Evolutionary conservation across 257 asterid genomes (phyloP).

Genomic region (Anisodus acutangulus): DNA sequence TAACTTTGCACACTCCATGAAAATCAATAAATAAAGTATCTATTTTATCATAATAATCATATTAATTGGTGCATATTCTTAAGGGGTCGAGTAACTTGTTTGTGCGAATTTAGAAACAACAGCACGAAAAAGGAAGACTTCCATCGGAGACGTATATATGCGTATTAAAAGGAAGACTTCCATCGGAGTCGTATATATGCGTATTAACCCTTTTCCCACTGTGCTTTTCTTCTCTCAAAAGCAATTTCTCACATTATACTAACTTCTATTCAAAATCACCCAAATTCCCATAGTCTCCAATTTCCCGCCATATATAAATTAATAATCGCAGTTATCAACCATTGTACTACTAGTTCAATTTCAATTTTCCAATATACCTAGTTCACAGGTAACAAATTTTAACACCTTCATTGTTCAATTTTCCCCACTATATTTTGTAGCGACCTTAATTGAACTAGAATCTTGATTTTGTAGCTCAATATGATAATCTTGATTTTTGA

Average conservation of each 20-base stretch:
- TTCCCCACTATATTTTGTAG: neutral
- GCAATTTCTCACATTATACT: neutral
- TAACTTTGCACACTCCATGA: too few species aligned
- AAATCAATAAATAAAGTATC: too few species aligned
- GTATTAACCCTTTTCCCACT: neutral
- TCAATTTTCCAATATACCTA: neutral
- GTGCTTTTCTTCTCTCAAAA: slow-evolving; percentile 7
- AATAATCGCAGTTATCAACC: neutral
- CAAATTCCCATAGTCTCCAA: neutral
- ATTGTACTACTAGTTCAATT: neutral
- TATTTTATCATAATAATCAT: too few species aligned
- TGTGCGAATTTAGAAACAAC: neutral
- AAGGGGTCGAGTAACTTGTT: too few species aligned
- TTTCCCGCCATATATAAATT: too few species aligned
- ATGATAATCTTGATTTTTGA: neutral
- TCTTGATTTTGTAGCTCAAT: neutral
- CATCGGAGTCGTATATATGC: neutral
- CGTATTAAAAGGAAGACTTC: neutral
- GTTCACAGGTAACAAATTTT: neutral
- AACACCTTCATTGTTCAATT: too few species aligned
- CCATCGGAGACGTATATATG: neutral
- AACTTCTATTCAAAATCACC: slow-evolving; percentile 8
- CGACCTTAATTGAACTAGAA: neutral
- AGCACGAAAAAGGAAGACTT: neutral
- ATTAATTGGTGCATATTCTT: too few species aligned